Evolutionary conservation across 2,329 filamentous ascomycete species (phyloP).

Genomic region (Talaromyces rugulosus): DNA sequence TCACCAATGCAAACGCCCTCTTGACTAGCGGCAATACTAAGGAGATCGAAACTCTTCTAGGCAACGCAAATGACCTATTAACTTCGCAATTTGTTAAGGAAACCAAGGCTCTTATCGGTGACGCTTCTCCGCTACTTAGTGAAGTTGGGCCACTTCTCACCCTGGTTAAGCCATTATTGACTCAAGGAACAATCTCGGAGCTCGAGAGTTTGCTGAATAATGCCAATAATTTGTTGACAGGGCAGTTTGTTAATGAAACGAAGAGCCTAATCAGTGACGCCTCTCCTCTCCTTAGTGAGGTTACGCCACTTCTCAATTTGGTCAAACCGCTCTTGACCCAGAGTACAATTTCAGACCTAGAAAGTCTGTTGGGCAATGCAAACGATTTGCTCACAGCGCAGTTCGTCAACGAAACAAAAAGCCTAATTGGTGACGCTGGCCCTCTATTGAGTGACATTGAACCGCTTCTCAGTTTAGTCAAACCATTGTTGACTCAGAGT

Average conservation of each 20-base stretch:
- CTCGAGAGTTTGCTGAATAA: conserved; percentile 17
- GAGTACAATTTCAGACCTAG: conserved; percentile 18
- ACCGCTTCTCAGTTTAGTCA: conserved; percentile 16
- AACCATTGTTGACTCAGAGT: conserved; percentile 4
- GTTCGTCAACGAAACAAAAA: conserved; percentile 22
- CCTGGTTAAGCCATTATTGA: conserved; percentile 16
- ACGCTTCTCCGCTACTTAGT: conserved; percentile 7
- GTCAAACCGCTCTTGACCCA: conserved; percentile 19
- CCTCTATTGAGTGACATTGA: neutral
- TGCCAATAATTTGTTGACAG: conserved; percentile 21
- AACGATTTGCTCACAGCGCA: conserved; percentile 20
- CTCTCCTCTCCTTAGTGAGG: conserved; percentile 4
- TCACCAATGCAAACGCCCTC: conserved; percentile 26
- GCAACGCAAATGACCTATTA: conserved; percentile 13
- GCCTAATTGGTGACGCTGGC: conserved; percentile 3
- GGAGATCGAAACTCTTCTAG: conserved; percentile 18
- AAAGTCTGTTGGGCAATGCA: conserved; percentile 17
- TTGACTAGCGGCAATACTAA: conserved; percentile 28
- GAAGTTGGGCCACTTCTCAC: conserved; percentile 6
- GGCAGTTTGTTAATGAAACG: conserved; percentile 23
- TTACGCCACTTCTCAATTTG: conserved; percentile 3
- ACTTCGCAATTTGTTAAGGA: conserved; percentile 8
- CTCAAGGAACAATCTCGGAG: conserved; percentile 19
- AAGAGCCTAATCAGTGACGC: conserved; percentile 16
- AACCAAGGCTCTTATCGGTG: conserved; percentile 4